Conservation (phyloP, 768 basidiomycete species). For the Tricholoma matsutake region DNA sequence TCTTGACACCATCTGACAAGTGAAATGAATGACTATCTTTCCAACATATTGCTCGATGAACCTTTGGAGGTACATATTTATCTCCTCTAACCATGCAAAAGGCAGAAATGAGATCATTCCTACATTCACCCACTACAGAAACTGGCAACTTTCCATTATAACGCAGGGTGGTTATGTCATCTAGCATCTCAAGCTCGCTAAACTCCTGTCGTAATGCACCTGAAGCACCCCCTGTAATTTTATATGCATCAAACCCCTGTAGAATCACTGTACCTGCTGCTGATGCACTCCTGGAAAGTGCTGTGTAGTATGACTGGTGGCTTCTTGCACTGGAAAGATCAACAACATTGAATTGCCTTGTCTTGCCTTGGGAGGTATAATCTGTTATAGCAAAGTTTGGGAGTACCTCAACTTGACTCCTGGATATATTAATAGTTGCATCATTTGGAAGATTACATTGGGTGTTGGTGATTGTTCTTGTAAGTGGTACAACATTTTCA, state of each 20-base stretch:
- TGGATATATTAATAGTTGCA: slow-evolving; percentile 7
- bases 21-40: slow-evolving; percentile 2
- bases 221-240: slow-evolving; percentile 23
- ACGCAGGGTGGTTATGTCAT: slow-evolving; percentile 29
- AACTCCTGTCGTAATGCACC: slow-evolving; percentile 31
- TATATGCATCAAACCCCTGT: slow-evolving; percentile 8
- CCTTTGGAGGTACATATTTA: slow-evolving; percentile 1
- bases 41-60: slow-evolving; percentile 5
- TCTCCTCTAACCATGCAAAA: slow-evolving; percentile 1
- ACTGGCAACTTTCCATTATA: slow-evolving; percentile 13
- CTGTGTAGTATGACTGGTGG: slow-evolving; percentile 25
- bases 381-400: slow-evolving; percentile 26
- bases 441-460: slow-evolving; percentile 15
- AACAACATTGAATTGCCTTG: slow-evolving; percentile 25
- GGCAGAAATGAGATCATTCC: slow-evolving; percentile 1
- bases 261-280: slow-evolving; percentile 28
- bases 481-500: slow-evolving; percentile 31
- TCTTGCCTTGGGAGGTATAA: slow-evolving; percentile 27
- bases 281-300: slow-evolving; percentile 24
- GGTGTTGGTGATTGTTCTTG: slow-evolving; percentile 2
- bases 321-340: slow-evolving; percentile 19
- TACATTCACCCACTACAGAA: slow-evolving; percentile 11
- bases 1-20: neutral
- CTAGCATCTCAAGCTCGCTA: slow-evolving; percentile 30
- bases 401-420: slow-evolving; percentile 21